Evolutionary conservation across 441 rosid species (phyloP), one percentile per base, ranked within the genome.

Genomic region (Mallotus japonicus): DNA sequence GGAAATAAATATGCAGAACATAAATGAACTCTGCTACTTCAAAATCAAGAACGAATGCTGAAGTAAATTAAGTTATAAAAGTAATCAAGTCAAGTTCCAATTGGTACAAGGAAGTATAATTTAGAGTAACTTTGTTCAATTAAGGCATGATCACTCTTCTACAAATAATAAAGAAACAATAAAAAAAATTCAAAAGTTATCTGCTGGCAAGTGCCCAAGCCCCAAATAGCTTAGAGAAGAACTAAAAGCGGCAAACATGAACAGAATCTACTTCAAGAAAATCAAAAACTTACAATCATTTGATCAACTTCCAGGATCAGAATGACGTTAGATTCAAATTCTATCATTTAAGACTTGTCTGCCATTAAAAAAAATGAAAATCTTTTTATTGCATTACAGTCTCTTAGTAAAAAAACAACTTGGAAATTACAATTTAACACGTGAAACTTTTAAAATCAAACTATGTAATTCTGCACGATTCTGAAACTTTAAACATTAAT

Each of bases 11-110:
- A 7, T 1, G 9, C 49, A 44, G 49, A 44, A 44, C 49, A 44
- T 8, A 8, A 44, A 13, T 2, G 49, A 44, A 44, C 12, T 44
- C 1, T 44, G 49, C 49, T 44, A 44, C 49, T 44, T 44, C 12
- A 44, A 1, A 8, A 44, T 44, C 49, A 8, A 44, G 44, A 44
- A 20, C 12, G 42, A 59, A 58, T 5, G 24, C 44, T 17, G 5
- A 67, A 53, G 71, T 8, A 67, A 65, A 67, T 28, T 50, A 11
- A 51, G 46, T 54, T 19, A 57, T 19, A 22, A 19, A 69, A 69
- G n/a, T 6, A 13, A 24, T 24, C 3, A 64, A n/a, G 42, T 64
- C 68, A 44, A 44, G 49, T 66, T 50, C 59, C 44, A 50, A 2
- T 8, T 44, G 49, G 49, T 44, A 8, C 49, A 12, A 44, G 49